A percentile compares a stretch with the other conserved stretches of the same genome.
Evolutionary conservation across 1,284 basidiomycete genomes (phyloP).

Genomic region (Pisolithus thermaeus): DNA sequence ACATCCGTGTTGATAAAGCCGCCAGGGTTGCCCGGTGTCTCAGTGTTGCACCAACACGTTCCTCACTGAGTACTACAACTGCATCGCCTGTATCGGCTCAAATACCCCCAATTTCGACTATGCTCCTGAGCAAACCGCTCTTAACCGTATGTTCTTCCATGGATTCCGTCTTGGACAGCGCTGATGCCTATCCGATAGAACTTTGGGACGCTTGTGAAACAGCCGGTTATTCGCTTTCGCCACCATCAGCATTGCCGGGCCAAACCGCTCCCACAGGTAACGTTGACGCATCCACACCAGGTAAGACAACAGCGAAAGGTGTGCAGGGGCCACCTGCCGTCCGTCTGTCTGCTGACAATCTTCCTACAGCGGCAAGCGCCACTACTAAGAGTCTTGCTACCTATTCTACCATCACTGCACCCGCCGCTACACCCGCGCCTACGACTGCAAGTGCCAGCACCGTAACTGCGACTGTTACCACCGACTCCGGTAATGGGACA

Average conservation of each 20-base stretch:
- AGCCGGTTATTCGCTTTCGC: conserved; percentile 29
- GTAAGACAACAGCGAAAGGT: background rate
- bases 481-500: background rate
- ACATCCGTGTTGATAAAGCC: background rate
- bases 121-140: conserved; percentile 17
- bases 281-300: background rate
- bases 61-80: conserved; percentile 31
- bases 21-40: conserved; percentile 24
- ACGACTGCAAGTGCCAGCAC: background rate
- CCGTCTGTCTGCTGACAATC: background rate
- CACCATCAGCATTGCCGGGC: conserved; percentile 35
- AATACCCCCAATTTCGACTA: conserved; percentile 25
- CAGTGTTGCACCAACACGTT: conserved; percentile 32
- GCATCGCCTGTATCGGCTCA: conserved; percentile 31
- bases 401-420: background rate
- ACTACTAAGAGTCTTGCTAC: background rate
- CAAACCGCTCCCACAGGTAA: conserved; percentile 24
- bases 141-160: conserved; percentile 24
- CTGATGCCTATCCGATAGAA: conserved; percentile 15
- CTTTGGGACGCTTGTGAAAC: conserved; percentile 27
- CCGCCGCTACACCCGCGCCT: background rate
- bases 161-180: background rate
- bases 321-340: background rate
- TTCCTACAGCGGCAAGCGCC: background rate
- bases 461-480: background rate